Base-by-base conservation (phyloP, 2,329 filamentous ascomycete species). In the Penicillium sclerotiorum region DNA sequence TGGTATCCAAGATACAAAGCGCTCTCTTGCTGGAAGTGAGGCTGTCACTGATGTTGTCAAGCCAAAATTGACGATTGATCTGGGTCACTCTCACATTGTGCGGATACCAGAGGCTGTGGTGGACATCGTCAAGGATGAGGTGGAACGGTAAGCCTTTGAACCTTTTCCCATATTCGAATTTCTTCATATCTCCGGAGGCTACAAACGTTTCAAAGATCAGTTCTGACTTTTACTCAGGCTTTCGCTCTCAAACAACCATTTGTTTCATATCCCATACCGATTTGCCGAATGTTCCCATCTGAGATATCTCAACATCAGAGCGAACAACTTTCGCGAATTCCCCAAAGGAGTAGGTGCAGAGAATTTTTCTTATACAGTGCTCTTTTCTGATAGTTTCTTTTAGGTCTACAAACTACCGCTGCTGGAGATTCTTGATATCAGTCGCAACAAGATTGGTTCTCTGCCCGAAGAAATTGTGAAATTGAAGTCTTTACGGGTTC, bases 351-450 rank as follows among this genome's bases (percentile, higher is more conserved):
- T 87, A 77, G 55, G 83, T 76, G 9, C 11, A 15, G 38, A 37
- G 6, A 11, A 27, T n/a, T 36, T 43, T 20, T 8, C 28, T 25
- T 43, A 12, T 11, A 20, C 6, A 2, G 13, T 22, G 3, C 15
- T 13, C 8, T 23, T 27, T 47, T 36, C 56, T 66, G 35, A 62
- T 39, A 13, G 37, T 48, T 62, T n/a, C n/a, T n/a, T 56, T 18
- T 66, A 95, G 91, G 83, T 97, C 50, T 92, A 93, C 68, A 86
- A 91, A 69, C 80, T 97, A 54, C 86, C 84, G 45, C 88, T 90
- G 27, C 82, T 97, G 47, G 92, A 97, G 73, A 96, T 96, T 51
- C 82, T 97, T 53, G 93, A 97, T 73, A 80, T 97, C 47, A 92
- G 91, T 68, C 84, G 89, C 61, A 97, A 97, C 68, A 90, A 88